Evolutionary conservation across 306 rosid species (phyloP), one percentile per base, ranked within the genome.

Genomic region (Fragaria iinumae): DNA sequence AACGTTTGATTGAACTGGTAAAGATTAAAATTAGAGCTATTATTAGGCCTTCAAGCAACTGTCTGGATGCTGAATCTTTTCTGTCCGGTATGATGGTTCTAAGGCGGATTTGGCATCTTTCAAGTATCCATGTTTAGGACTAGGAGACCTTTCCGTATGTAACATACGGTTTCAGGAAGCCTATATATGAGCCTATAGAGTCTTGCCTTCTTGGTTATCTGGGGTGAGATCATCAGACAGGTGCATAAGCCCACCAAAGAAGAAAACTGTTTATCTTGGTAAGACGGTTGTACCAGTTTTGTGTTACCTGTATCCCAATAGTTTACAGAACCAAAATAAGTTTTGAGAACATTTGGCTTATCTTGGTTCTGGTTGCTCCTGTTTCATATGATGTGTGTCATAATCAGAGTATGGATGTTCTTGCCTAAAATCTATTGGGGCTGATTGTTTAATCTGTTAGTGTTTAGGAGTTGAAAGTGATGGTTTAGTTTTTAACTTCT

Each of bases 251-350:
- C 86, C 39, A 85, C 77, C 23, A 76, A 83, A 81, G 83, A 88
- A 57, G 16, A 80, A 85, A 88, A 44, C 47, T 83, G 36, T 83
- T 83, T 70, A 73, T 85, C 79, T 83, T 85, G 89, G 89, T 85
- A 83, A 72, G 75, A 43, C 45, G 73, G 25, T 17, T 29, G 72
- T 65, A 41, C 76, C 27, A n/a, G 5, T 4, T 25, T 12, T 77
- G 21, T 6, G 29, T 57, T 66, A 41, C 1, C n/a, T 62, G 47
- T 73, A 52, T 27, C 47, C 43, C 38, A 50, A 49, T 45, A 43
- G 45, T 70, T 43, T 39, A 43, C 20, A 10, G 14, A 53, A 67
- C 62, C 20, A 2, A 17, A 14, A 16, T 79, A 41, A 13, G 39
- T 13, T 73, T 27, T 23, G 12, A 2, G 41, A 3, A 48, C 39